Evolutionary conservation across 2,329 filamentous ascomycete genomes (phyloP).

Genomic region (Diaporthe eres): DNA sequence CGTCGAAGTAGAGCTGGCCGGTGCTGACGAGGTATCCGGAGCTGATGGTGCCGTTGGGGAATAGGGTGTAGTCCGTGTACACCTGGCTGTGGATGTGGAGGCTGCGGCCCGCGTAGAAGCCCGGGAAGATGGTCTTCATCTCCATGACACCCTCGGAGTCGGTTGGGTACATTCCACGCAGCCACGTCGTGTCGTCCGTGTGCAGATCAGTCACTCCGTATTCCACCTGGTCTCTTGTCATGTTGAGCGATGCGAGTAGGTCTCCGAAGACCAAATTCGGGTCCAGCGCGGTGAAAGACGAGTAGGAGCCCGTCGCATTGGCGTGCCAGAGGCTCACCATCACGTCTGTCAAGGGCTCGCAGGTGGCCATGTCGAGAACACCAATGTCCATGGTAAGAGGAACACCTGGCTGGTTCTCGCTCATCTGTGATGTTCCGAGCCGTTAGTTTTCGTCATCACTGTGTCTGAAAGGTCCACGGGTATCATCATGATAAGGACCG

Average conservation of each 20-base stretch:
- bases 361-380: slow-evolving; percentile 37
- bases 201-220: slow-evolving; percentile 46
- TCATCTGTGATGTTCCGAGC: neutral
- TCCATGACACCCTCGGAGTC: slow-evolving; percentile 47
- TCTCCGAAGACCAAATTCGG: slow-evolving; percentile 49
- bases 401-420: slow-evolving; percentile 31
- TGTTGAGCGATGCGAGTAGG: slow-evolving; percentile 49
- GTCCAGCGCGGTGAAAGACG: slow-evolving; percentile 48
- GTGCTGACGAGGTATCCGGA: slow-evolving; percentile 48
- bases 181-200: slow-evolving; percentile 49
- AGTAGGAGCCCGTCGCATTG: slow-evolving; percentile 47
- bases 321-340: slow-evolving; percentile 38
- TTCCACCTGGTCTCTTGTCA: slow-evolving; percentile 40
- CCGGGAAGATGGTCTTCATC: slow-evolving; percentile 47
- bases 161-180: slow-evolving; percentile 50
- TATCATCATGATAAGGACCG: no score
- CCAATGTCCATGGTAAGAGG: slow-evolving; percentile 35
- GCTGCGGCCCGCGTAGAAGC: slow-evolving; percentile 46
- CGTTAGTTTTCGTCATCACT: neutral
- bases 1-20: slow-evolving; percentile 52
- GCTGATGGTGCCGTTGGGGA: slow-evolving; percentile 42
- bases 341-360: slow-evolving; percentile 33
- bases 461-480: no score
- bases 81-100: slow-evolving; percentile 47
- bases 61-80: slow-evolving; percentile 44